phyloP scores from a whole-genome alignment of 805 yeast species.

The Wickerhamomyces rabaulensis region DNA sequence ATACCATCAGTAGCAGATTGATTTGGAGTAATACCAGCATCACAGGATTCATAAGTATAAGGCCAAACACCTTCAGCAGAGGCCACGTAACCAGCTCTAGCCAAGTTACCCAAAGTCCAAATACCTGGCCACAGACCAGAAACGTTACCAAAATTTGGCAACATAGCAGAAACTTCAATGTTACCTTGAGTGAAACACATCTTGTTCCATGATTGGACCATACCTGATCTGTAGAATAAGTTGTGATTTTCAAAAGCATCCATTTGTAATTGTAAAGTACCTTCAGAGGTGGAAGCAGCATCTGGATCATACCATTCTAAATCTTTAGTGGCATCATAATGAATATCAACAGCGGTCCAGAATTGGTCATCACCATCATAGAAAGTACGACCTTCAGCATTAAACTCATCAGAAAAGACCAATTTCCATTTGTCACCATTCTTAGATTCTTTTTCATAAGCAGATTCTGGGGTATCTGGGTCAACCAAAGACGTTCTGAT shows the following conservation, averaged over 20 bases:
- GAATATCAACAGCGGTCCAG: conserved; percentile 38
- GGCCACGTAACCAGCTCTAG: conserved; percentile 44
- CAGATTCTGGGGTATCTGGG: conserved; percentile 60
- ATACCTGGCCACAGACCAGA: conserved; percentile 48
- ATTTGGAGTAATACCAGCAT: conserved; percentile 46
- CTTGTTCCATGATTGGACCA: conserved; percentile 45
- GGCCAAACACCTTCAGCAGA: conserved; percentile 49
- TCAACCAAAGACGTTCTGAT: conserved; percentile 61
- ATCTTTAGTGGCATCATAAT: conserved; percentile 43
- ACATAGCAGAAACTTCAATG: conserved; percentile 35
- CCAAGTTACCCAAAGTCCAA: conserved; percentile 46
- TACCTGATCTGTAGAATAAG: conserved; percentile 40
- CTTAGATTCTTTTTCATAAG: conserved; percentile 30
- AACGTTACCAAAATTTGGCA: conserved; percentile 38
- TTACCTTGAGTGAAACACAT: conserved; percentile 41
- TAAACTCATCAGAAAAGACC: conserved; percentile 45
- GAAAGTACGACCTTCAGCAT: conserved; percentile 43
- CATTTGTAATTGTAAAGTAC: conserved; percentile 34
- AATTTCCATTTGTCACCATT: conserved; percentile 36
- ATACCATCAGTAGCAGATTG: conserved; percentile 45
- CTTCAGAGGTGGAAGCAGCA: conserved; percentile 37
- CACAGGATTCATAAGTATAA: conserved; percentile 41
- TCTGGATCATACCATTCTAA: conserved; percentile 51
- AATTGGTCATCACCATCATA: conserved; percentile 45
- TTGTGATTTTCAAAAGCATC: conserved; percentile 40